Evolutionary conservation across 495 filamentous ascomycete species (phyloP).

Genomic region (Penicillium silybi): DNA sequence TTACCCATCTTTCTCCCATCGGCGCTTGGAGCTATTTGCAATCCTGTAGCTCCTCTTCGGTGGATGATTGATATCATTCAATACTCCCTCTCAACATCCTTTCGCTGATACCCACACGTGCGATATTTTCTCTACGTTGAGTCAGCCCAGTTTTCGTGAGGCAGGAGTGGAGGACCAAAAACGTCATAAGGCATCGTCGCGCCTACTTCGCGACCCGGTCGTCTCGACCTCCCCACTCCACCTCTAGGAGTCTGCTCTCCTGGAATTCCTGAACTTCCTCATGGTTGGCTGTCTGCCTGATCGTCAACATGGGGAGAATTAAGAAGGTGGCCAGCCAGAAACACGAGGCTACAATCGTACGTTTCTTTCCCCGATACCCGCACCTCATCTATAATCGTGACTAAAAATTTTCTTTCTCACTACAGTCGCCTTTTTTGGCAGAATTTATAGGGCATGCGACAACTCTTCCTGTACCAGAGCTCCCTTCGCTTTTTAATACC

Average conservation of each 20-base stretch:
- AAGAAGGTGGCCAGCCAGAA: conserved; percentile 89
- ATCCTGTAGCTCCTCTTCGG: conserved; percentile 6
- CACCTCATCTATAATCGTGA: conserved; percentile 11
- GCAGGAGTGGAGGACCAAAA: conserved; percentile 32
- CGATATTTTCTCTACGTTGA: conserved; percentile 8
- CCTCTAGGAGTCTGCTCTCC: conserved; percentile 31
- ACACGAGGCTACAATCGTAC: conserved; percentile 91
- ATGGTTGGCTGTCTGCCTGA: conserved; percentile 43
- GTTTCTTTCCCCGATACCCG: conserved; percentile 26
- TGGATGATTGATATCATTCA: conserved; percentile 6
- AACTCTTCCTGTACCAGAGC: conserved; percentile 64
- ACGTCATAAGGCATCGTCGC: conserved; percentile 44
- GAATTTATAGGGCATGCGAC: conserved; percentile 68
- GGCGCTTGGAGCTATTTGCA: conserved; percentile 11
- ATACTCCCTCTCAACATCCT: background rate
- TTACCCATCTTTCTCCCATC: conserved; percentile 16
- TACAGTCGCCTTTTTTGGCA: conserved; percentile 79
- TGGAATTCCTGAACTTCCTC: conserved; percentile 32
- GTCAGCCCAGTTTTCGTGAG: conserved; percentile 28
- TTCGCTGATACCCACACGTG: background rate
- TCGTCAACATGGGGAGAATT: conserved; percentile 82
- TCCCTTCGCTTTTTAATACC: conserved; percentile 69
- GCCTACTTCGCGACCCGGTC: conserved; percentile 35
- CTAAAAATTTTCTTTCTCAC: conserved; percentile 27
- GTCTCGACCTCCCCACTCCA: conserved; percentile 27